Conservation (phyloP, 2,329 filamentous ascomycete genomes). For the Hypoxylon sp. region DNA sequence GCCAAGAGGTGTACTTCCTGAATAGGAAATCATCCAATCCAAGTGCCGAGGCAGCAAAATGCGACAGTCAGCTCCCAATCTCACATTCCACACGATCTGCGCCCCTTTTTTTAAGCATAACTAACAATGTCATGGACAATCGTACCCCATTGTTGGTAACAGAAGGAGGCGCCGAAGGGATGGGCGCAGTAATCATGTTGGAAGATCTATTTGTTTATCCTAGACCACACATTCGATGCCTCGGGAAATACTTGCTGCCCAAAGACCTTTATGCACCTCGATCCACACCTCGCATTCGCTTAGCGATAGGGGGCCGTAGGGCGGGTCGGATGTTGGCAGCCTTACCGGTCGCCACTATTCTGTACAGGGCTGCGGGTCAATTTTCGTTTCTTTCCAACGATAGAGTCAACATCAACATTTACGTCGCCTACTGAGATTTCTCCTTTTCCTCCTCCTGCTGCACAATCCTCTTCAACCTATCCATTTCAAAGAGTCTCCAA, state of each 20-base stretch:
- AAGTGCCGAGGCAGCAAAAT: constrained; percentile 19
- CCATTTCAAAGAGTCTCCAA: constrained; percentile 6
- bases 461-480: background rate
- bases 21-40: background rate
- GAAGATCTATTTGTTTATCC: constrained; percentile 1
- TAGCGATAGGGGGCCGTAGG: constrained; percentile 2
- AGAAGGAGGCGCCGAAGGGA: background rate
- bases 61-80: too few species aligned
- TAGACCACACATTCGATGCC: constrained; percentile 3
- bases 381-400: background rate
- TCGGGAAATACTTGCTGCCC: background rate
- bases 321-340: background rate
- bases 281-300: constrained; percentile 15
- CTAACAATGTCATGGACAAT: background rate
- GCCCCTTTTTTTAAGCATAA: too few species aligned
- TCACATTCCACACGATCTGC: too few species aligned
- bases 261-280: constrained; percentile 2
- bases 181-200: background rate
- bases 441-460: constrained; percentile 5
- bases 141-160: background rate
- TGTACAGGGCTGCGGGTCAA: background rate
- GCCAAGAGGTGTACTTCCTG: constrained; percentile 7
- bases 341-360: background rate
- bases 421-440: constrained; percentile 7
- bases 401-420: background rate